Evolutionary conservation across 2,329 filamentous ascomycete species (phyloP), one percentile per base, ranked within the genome.

Genomic region (Colletotrichum noveboracense): DNA sequence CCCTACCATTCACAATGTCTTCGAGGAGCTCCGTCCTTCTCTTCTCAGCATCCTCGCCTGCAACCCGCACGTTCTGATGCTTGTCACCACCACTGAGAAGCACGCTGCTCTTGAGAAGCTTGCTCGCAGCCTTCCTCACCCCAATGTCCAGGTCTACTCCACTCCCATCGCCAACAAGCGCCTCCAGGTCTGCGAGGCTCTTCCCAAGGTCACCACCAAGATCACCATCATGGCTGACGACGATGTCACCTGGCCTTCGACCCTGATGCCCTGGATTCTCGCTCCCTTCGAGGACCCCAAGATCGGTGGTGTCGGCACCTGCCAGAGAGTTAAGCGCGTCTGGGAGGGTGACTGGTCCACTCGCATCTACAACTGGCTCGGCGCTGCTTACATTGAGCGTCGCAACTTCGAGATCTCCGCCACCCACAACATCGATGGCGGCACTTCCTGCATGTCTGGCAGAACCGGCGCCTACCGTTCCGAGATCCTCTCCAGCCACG

Each of bases 331-430:
- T 78, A 92, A 93, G 82, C 93, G 95, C 77, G 92, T 93, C 78
- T 90, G 90, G 81, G 87, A 87, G 61, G 90, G 86, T 2, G 91
- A 91, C 55, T 86, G 92, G 81, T 87, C 88, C 30, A 91, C 91
- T 56, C 90, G 91, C 66, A 87, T 95, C 78, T 98, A 93, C 92
- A 96, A 96, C 82, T 98, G 96, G 89, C 90, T 98, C 24, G 96
- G 96, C 7, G 95, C 96, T 26, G 93, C 96, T 67, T 98, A 98
- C 84, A 94, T 98, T 77, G 95, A 98, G 85, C 92, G 96, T 74
- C 93, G 96, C 77, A 98, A 98, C 86, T 98, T 98, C 83, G 96
- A 98, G 85, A 98, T 97, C 82, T 97, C 96, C 64, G 96, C 96
- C 36, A 98, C 96, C 70, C 96, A 97, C 84, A 95, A 96, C 86